Evolutionary conservation across 2,329 filamentous ascomycete species (phyloP).

Genomic region (Diaporthe sp.): DNA sequence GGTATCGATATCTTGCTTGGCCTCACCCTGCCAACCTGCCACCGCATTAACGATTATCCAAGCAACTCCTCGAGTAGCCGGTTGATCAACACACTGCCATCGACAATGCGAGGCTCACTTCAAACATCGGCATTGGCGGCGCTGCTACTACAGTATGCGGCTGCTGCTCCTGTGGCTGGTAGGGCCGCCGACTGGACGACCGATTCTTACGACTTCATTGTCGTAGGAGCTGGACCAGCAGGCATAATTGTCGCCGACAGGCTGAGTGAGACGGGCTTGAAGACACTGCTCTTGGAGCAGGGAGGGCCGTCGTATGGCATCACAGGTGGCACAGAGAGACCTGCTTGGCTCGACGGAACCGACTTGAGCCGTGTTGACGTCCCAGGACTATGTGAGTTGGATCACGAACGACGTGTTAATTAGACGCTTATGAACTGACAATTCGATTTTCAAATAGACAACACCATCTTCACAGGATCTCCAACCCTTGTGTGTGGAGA

Average conservation of each 20-base stretch:
- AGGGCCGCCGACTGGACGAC: slow-evolving; percentile 33
- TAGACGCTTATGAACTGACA: not conserved
- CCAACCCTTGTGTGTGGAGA: slow-evolving; percentile 56
- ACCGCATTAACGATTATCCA: not conserved
- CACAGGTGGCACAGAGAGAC: slow-evolving; percentile 70
- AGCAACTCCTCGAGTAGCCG: not conserved
- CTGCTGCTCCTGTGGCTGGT: slow-evolving; percentile 15
- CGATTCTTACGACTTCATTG: slow-evolving; percentile 69
- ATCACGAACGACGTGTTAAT: not conserved
- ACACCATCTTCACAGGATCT: slow-evolving; percentile 61
- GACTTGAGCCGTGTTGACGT: slow-evolving; percentile 75
- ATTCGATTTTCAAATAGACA: slow-evolving; percentile 49
- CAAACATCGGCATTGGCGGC: slow-evolving; percentile 18
- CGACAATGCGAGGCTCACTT: slow-evolving; percentile 8
- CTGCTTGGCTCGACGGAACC: slow-evolving; percentile 69
- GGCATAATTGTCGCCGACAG: slow-evolving; percentile 71
- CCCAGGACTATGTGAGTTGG: slow-evolving; percentile 71
- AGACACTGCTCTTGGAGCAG: slow-evolving; percentile 69
- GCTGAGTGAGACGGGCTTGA: slow-evolving; percentile 71
- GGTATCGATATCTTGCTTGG: slow-evolving; percentile 1
- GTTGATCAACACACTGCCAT: not conserved
- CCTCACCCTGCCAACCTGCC: not conserved
- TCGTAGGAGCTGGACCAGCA: slow-evolving; percentile 71
- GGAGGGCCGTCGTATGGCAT: slow-evolving; percentile 69
- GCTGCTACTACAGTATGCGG: slow-evolving; percentile 11